Conservation (phyloP, 2,329 filamentous ascomycete species). For the Falciphora oryzae region DNA sequence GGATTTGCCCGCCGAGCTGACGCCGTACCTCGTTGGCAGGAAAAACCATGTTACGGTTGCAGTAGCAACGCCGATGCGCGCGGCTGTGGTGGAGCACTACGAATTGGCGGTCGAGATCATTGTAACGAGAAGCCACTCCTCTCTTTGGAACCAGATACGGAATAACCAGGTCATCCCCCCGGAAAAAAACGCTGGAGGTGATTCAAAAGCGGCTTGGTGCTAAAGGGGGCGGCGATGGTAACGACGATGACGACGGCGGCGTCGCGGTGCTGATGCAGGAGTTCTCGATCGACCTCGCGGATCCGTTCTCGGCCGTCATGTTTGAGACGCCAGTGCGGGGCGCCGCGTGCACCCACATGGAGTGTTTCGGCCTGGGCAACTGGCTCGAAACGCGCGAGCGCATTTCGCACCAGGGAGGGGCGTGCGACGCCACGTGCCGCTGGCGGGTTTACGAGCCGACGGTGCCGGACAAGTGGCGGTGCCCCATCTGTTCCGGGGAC, state of each 20-base stretch:
- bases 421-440: constrained; percentile 25
- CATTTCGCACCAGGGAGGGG: background rate
- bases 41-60: constrained; percentile 56
- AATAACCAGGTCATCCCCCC: constrained; percentile 33
- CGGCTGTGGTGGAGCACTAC: constrained; percentile 37
- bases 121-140: constrained; percentile 43
- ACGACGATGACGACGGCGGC: constrained; percentile 56
- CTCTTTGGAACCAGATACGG: constrained; percentile 35
- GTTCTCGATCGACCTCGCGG: constrained; percentile 57
- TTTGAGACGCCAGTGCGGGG: constrained; percentile 70
- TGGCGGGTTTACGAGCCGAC: constrained; percentile 38
- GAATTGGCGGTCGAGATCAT: constrained; percentile 67
- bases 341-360: constrained; percentile 63
- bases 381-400: constrained; percentile 64
- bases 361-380: constrained; percentile 85
- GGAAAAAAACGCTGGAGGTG: constrained; percentile 43
- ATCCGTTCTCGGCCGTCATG: constrained; percentile 60
- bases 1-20: constrained; percentile 72
- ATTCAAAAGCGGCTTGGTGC: constrained; percentile 46
- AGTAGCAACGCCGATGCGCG: constrained; percentile 22
- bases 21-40: constrained; percentile 50
- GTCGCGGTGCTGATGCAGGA: constrained; percentile 51
- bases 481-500: constrained; percentile 75
- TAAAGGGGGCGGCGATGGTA: background rate
- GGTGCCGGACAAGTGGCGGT: constrained; percentile 71